Conservation (phyloP, 1,284 basidiomycete genomes). For the Puccinia polysora region DNA sequence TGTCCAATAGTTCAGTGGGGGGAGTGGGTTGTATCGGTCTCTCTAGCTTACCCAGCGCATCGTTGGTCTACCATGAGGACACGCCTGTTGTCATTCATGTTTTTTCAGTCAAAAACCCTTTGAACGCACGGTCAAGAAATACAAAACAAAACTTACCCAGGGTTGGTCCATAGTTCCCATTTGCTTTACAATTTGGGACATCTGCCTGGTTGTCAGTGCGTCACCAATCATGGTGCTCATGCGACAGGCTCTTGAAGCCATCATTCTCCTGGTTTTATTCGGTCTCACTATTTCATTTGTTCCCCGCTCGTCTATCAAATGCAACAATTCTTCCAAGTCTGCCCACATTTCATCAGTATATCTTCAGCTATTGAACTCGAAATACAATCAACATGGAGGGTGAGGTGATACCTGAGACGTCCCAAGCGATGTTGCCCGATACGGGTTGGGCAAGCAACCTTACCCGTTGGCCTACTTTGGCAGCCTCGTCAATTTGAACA, state of each 20-base stretch:
- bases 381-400: neutral
- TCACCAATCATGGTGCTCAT: constrained; percentile 95
- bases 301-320: constrained; percentile 72
- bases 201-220: constrained; percentile 69
- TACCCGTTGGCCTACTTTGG: constrained; percentile 60
- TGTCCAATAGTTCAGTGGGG: neutral
- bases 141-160: constrained; percentile 60
- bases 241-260: constrained; percentile 89
- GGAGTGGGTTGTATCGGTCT: neutral
- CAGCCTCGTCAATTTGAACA: constrained; percentile 60
- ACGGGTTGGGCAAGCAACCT: constrained; percentile 77
- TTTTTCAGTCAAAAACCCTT: neutral
- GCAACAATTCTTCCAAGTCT: constrained; percentile 94
- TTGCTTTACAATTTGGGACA: constrained; percentile 81
- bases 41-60: constrained; percentile 62
- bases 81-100: constrained; percentile 61
- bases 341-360: neutral
- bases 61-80: constrained; percentile 90
- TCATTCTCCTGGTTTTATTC: constrained; percentile 90
- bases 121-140: neutral
- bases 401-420: constrained; percentile 59
- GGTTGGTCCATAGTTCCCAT: constrained; percentile 96
- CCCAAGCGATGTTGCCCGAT: constrained; percentile 81
- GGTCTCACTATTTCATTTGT: constrained; percentile 74
- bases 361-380: neutral